phyloP scores from a whole-genome alignment of 2,329 filamentous ascomycete genomes.

The Coniochaeta hoffmannii region DNA sequence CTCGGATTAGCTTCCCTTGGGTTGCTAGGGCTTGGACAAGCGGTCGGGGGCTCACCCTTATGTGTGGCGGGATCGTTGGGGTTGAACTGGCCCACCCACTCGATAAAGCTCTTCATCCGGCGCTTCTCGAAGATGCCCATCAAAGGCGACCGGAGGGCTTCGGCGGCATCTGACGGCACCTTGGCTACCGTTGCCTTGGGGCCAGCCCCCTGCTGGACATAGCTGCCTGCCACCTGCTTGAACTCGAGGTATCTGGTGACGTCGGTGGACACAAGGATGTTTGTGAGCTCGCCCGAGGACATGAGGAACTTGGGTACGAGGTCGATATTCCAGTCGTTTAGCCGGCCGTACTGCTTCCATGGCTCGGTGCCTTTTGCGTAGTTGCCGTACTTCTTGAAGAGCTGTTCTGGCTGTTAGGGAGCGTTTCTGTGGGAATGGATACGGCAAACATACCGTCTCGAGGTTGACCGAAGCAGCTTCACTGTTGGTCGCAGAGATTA shows the following conservation, averaged over 20 bases:
- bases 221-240: slow-evolving; percentile 92
- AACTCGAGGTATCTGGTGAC: slow-evolving; percentile 85
- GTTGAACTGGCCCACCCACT: slow-evolving; percentile 89
- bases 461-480: slow-evolving; percentile 97
- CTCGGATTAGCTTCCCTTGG: neutral
- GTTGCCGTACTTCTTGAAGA: slow-evolving; percentile 96
- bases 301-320: slow-evolving; percentile 97
- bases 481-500: slow-evolving; percentile 36
- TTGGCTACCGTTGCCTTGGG: slow-evolving; percentile 88
- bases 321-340: slow-evolving; percentile 99
- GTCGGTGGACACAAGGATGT: slow-evolving; percentile 95
- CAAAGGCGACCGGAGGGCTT: slow-evolving; percentile 84
- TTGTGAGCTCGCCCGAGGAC: slow-evolving; percentile 96
- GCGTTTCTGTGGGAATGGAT: too few species aligned
- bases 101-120: slow-evolving; percentile 90
- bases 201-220: slow-evolving; percentile 82
- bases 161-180: slow-evolving; percentile 85
- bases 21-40: neutral
- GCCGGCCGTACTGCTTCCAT: slow-evolving; percentile 95
- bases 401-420: slow-evolving; percentile 38
- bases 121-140: slow-evolving; percentile 99
- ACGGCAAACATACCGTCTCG: slow-evolving; percentile 65
- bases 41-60: slow-evolving; percentile 55
- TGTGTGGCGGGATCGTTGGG: slow-evolving; percentile 75
- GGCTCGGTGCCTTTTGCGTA: slow-evolving; percentile 72